Percentiles rank a stretch among this genome's conserved stretches.
Evolutionary conservation across 2,329 filamentous ascomycete species (phyloP).

Genomic region (Aphanocladium album): DNA sequence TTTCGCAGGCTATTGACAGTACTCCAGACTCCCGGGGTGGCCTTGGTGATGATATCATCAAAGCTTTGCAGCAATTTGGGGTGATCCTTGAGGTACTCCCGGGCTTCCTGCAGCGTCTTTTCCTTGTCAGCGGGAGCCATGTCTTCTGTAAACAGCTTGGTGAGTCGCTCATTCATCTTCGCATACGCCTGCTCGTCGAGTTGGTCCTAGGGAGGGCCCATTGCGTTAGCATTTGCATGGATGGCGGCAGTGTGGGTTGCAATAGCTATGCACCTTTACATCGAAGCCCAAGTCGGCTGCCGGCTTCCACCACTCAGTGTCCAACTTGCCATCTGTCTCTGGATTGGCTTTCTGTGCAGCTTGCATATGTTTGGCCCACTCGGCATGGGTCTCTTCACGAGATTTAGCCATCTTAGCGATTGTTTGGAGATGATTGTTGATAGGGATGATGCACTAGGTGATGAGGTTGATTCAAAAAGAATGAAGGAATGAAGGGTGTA

Average conservation of each 20-base stretch:
- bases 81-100: neutral
- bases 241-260: neutral
- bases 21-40: neutral
- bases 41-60: neutral
- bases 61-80: neutral
- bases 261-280: neutral
- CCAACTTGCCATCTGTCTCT: neutral
- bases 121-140: neutral
- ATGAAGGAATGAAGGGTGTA: neutral
- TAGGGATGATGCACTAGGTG: neutral
- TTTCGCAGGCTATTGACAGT: neutral
- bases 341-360: neutral
- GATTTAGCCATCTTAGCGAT: neutral
- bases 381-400: neutral
- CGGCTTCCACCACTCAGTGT: neutral
- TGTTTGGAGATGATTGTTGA: neutral
- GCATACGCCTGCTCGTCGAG: neutral
- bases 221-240: neutral
- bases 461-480: neutral
- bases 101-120: neutral
- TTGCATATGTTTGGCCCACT: neutral
- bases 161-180: neutral
- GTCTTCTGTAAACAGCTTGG: neutral
- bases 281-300: neutral
- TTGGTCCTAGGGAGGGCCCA: neutral